A percentile compares a stretch with the other conserved stretches of the same genome.
These are phyloP conservation scores for Aspergillus hancockii DNA, from an alignment of 495 filamentous ascomycete genomes.

Conservation along the genomic window DNA sequence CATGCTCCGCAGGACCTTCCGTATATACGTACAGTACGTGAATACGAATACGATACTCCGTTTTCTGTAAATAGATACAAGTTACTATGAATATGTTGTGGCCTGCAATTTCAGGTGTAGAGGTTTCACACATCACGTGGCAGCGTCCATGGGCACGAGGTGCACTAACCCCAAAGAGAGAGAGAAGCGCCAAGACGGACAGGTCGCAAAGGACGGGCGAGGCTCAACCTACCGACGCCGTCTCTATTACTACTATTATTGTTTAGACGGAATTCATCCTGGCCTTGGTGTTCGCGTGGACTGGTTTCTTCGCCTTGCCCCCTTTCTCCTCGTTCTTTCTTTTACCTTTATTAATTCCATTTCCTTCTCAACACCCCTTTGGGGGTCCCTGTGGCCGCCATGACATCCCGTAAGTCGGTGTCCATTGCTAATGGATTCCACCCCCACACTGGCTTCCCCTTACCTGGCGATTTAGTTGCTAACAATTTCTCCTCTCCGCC, in stretches of 20 bases:
- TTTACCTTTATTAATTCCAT: neutral
- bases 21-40: too few species aligned
- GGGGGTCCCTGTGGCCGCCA: slow-evolving; percentile 50
- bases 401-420: slow-evolving; percentile 66
- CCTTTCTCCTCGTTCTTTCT: slow-evolving; percentile 16
- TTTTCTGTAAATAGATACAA: too few species aligned
- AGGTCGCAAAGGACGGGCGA: slow-evolving; percentile 27
- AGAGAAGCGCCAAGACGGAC: slow-evolving; percentile 24
- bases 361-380: slow-evolving; percentile 27
- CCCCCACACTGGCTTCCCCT: slow-evolving; percentile 34
- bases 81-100: neutral
- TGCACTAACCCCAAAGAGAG: slow-evolving; percentile 14
- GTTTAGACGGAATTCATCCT: slow-evolving; percentile 3
- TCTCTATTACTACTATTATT: neutral
- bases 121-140: neutral
- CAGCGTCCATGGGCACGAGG: neutral
- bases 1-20: too few species aligned
- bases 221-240: slow-evolving; percentile 13
- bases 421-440: slow-evolving; percentile 30
- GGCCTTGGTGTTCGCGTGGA: slow-evolving; percentile 20
- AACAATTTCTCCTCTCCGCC: slow-evolving; percentile 12
- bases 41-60: neutral
- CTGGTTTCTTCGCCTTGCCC: slow-evolving; percentile 25
- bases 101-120: neutral
- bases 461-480: slow-evolving; percentile 11